phyloP scores from a whole-genome alignment of 2,329 filamentous ascomycete genomes.

The Calonectria multiphialidica region DNA sequence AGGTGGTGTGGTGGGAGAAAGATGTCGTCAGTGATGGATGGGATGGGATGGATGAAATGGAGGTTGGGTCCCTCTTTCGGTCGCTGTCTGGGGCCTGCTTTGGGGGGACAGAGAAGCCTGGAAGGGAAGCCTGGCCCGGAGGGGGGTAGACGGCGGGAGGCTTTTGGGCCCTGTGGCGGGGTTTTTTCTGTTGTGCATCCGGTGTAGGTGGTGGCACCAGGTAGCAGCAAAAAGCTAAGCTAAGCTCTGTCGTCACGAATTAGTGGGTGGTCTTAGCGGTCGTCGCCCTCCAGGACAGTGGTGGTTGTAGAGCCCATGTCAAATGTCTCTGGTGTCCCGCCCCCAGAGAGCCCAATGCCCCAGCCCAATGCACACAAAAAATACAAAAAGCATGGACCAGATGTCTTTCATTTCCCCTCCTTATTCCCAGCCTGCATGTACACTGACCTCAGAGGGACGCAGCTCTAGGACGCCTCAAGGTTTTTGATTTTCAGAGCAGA shows the following conservation, averaged over 20 bases:
- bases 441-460: not conserved
- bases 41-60: conserved; percentile 31
- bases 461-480: not conserved
- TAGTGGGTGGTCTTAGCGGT: conserved; percentile 12
- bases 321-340: not conserved
- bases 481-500: not conserved
- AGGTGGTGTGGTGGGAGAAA: conserved; percentile 43
- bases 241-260: conserved; percentile 25
- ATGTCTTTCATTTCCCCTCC: conserved; percentile 7
- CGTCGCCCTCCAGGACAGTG: conserved; percentile 6
- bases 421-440: not conserved
- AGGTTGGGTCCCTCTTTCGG: conserved; percentile 34
- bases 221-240: conserved; percentile 30
- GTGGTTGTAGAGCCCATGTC: not conserved
- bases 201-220: conserved; percentile 25
- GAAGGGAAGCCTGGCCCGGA: conserved; percentile 25
- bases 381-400: conserved; percentile 23
- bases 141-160: conserved; percentile 30
- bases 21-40: conserved; percentile 52
- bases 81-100: conserved; percentile 17
- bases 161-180: conserved; percentile 42
- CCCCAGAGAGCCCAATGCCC: conserved; percentile 17
- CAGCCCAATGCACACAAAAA: conserved; percentile 13
- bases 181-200: conserved; percentile 44
- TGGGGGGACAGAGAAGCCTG: conserved; percentile 19